These are phyloP conservation scores for Xeromyces bisporus DNA, from an alignment of 495 filamentous ascomycete genomes.

Conservation along the genomic window DNA sequence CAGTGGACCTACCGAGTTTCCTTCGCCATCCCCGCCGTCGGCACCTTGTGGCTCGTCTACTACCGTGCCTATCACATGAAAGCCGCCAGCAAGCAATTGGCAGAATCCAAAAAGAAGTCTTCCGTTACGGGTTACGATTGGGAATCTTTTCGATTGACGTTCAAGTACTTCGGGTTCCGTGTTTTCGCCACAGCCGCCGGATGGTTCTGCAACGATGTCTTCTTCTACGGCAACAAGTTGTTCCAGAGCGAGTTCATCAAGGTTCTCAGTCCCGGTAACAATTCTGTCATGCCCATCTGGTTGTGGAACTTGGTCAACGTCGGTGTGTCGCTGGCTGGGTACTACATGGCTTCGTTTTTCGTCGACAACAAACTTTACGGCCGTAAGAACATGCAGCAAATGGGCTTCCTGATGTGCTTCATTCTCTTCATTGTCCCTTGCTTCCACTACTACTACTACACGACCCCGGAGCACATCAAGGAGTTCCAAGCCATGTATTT, in stretches of 20 bases:
- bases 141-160: conserved; percentile 56
- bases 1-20: conserved; percentile 79
- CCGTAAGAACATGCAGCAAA: conserved; percentile 78
- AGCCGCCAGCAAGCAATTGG: conserved; percentile 52
- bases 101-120: conserved; percentile 62
- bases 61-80: conserved; percentile 85
- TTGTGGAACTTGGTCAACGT: conserved; percentile 82
- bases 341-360: conserved; percentile 64
- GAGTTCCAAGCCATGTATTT: conserved; percentile 88
- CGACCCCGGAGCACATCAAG: conserved; percentile 41
- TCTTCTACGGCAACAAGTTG: conserved; percentile 97
- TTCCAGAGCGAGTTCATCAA: conserved; percentile 79
- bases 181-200: conserved; percentile 66
- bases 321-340: conserved; percentile 63
- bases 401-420: conserved; percentile 76
- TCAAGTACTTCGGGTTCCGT: conserved; percentile 65
- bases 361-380: conserved; percentile 89
- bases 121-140: conserved; percentile 78
- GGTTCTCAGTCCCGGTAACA: conserved; percentile 43
- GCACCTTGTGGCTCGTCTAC: conserved; percentile 84
- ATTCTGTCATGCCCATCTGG: conserved; percentile 66
- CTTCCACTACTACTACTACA: conserved; percentile 73
- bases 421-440: conserved; percentile 73
- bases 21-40: conserved; percentile 70
- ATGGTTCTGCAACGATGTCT: conserved; percentile 88